Percentiles rank a stretch among this genome's conserved stretches.
phyloP scores from a whole-genome alignment of 2,329 filamentous ascomycete genomes.

The Akanthomyces lecanii region DNA sequence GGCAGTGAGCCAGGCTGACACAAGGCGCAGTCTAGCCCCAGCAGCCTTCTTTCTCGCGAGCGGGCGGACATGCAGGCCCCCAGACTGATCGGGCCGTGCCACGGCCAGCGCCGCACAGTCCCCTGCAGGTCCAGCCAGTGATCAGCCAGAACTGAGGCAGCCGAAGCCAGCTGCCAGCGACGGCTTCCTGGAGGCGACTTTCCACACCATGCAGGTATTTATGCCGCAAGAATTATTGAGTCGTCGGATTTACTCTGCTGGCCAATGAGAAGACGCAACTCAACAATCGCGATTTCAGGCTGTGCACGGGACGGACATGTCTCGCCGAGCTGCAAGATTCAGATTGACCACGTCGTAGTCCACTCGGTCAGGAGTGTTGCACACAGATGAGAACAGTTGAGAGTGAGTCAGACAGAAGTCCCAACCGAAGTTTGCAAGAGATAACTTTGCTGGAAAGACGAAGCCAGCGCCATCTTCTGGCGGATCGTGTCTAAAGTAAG shows the following conservation, averaged over 20 bases:
- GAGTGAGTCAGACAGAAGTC: neutral
- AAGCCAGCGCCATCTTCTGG: neutral
- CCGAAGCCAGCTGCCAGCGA: neutral
- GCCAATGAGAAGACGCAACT: neutral
- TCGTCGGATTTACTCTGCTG: neutral
- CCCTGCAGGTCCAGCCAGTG: neutral
- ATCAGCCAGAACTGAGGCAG: neutral
- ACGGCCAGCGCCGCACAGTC: slow-evolving; percentile 12
- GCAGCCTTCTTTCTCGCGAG: neutral
- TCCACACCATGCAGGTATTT: neutral
- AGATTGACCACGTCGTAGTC: neutral
- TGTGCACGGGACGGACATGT: neutral
- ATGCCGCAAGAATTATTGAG: neutral
- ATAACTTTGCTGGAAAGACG: neutral
- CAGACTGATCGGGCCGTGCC: slow-evolving; percentile 14
- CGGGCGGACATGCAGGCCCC: neutral
- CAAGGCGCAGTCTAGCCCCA: neutral
- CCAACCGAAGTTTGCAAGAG: neutral
- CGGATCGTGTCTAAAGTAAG: neutral
- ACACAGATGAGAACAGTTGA: neutral
- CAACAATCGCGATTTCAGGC: neutral
- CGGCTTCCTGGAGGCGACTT: neutral
- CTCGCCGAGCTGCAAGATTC: neutral
- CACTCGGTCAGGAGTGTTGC: neutral
- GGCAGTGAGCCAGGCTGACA: neutral